Evolutionary conservation across 2,329 filamentous ascomycete species (phyloP).

Genomic region (Venturia carpophila): DNA sequence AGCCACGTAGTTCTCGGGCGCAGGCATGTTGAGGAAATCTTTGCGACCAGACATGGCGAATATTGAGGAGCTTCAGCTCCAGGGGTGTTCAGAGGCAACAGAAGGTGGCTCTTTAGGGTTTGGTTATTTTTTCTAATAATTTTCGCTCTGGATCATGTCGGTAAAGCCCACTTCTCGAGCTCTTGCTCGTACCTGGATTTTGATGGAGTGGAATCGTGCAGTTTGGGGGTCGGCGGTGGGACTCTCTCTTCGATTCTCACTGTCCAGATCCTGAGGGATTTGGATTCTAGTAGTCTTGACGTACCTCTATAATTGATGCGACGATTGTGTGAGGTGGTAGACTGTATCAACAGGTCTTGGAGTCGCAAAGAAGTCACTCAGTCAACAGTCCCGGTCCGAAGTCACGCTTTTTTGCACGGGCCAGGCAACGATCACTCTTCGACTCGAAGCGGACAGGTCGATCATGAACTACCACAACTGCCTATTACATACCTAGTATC

Average conservation of each 20-base stretch:
- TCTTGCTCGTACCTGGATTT: slow-evolving; percentile 3
- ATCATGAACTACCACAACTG: too few species aligned
- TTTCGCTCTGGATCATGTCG: neutral
- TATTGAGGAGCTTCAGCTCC: slow-evolving; percentile 5
- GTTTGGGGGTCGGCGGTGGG: neutral
- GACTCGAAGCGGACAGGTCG: too few species aligned
- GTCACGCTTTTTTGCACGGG: neutral
- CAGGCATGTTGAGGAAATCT: slow-evolving; percentile 81
- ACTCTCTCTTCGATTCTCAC: neutral
- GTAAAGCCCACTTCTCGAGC: neutral
- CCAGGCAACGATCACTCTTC: neutral
- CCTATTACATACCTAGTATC: too few species aligned
- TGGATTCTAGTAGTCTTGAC: too few species aligned
- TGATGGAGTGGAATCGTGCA: neutral
- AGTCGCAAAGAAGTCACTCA: neutral
- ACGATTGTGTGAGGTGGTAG: neutral
- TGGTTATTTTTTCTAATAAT: neutral
- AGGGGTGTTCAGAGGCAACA: neutral
- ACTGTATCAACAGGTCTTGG: neutral
- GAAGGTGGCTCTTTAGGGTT: neutral
- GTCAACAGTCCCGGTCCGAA: neutral
- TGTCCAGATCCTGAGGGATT: neutral
- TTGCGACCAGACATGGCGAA: slow-evolving; percentile 54
- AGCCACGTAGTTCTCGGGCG: slow-evolving; percentile 63
- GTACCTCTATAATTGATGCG: neutral